Evolutionary conservation across 495 filamentous ascomycete species (phyloP), one percentile per base, ranked within the genome.

Genomic region (Massariosphaeria phaeospora): DNA sequence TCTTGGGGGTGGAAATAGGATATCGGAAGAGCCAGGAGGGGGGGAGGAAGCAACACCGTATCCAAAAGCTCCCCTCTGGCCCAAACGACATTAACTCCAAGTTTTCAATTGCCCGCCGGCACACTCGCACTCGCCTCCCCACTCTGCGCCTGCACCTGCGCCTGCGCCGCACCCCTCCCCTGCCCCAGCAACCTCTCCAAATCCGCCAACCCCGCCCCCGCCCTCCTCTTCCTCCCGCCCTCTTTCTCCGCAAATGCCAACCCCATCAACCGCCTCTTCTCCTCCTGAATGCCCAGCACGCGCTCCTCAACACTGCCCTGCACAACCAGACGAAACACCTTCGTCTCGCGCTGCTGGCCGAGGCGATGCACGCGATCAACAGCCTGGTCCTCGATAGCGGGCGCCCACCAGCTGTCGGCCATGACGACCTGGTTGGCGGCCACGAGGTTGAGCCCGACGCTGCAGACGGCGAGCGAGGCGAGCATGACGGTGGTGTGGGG

Each of bases 351-450:
- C 48, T 76, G 91, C 70, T 97, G 91, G 2, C 91, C 91, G 0
- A 96, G 77, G 3, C 91, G 76, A 57, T 96, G 88, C 15, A 96
- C 91, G 0, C 91, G 83, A 65, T 97, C 91, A 2, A 96, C 79
- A 23, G 91, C 91, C 63, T 97, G 91, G 62, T 95, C 89, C 68
- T 97, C 91, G 53, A 95, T 91, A 0, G 89, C 90, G 0, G 89
- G 88, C 2, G 89, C 89, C 62, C 91, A 96, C 91, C 89, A 96
- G 38, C 79, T 84, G 65, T 97, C 91, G 0, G 81, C 77, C 7
- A 95, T 74, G 13, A 96, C 82, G 40, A 93, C 89, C 21, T 91
- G 90, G 49, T 91, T 90, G 1, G 91, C 91, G 0, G 87, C 83
- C 0, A 89, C 85, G 12, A 97, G 80, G 61, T 97, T 96, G 33